Evolutionary conservation across 305 asterid species (phyloP).

Genomic region (Rubia tinctorum): DNA sequence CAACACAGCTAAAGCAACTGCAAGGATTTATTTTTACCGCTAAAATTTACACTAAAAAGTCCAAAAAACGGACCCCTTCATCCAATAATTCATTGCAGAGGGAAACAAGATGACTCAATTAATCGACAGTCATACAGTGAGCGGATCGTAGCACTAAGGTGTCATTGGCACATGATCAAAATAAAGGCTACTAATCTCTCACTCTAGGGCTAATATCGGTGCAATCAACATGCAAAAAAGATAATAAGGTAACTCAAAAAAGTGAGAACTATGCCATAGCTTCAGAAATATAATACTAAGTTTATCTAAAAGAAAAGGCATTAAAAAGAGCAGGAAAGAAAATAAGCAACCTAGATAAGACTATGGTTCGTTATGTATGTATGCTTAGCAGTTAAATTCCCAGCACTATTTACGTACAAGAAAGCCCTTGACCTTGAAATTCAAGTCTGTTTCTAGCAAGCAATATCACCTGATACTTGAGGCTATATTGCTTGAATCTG

Average conservation of each 20-base stretch:
- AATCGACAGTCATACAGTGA: not conserved
- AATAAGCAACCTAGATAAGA: not conserved
- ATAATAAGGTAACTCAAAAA: not conserved
- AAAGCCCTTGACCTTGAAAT: not conserved
- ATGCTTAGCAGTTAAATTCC: not conserved
- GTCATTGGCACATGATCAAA: not conserved
- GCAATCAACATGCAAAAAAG: not conserved
- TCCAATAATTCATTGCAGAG: not conserved
- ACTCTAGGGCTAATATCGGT: not conserved
- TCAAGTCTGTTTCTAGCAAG: not conserved
- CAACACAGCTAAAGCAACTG: not conserved
- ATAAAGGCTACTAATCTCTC: not conserved
- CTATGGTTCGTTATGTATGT: not conserved
- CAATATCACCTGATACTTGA: slow-evolving; percentile 5
- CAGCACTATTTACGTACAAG: not conserved
- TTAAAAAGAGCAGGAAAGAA: not conserved
- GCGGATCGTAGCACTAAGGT: not conserved
- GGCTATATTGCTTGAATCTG: not conserved
- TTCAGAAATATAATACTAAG: not conserved
- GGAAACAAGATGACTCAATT: too few species aligned
- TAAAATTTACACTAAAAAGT: not conserved
- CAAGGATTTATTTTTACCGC: not conserved
- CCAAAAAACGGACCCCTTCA: not conserved
- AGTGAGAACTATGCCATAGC: too few species aligned
- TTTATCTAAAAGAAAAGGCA: not conserved